Evolutionary conservation across 805 yeast genomes (phyloP), one percentile per base, ranked within the genome.

Genomic region (Starmerella floris): DNA sequence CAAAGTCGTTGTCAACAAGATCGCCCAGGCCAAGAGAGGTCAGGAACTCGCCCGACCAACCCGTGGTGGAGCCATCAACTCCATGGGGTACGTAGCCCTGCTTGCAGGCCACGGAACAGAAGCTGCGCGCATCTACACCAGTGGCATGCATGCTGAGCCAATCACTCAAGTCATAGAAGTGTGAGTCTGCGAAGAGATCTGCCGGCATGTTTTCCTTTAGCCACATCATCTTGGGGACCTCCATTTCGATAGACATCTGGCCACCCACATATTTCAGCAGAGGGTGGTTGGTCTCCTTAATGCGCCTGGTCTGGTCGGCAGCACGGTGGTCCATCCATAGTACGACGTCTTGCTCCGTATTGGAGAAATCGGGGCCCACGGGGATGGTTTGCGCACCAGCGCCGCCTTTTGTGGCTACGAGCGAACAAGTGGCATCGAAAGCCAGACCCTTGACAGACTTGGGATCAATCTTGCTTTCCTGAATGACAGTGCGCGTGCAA

Each of bases 241-340:
- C 97, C 97, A 91, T 91, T 62, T 88, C 98, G 56, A 91, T 81
- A 39, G 96, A 85, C 96, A 91, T 88, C 55, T 77, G 79, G 17
- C 97, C 97, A 45, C 98, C 98, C 17, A 91, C 97, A 59, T 83
- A 91, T 59, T 83, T 80, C 56, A 91, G 69, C 44, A 83, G 75
- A 56, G 73, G 75, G 57, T 84, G 93, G 28, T 72, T 71, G 0
- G 95, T 80, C 33, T 78, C 74, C 62, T 88, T 88, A 60, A 91
- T 85, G 43, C 67, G 73, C 43, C 74, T 66, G 13, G 95, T 85
- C 59, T 88, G 95, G 6, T 68, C 66, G 15, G 70, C 77, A 0
- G 97, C 96, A 50, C 98, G 73, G 62, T 91, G 98, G 65, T 91
- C 98, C 97, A 91, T 88, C 98, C 98, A 91, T 49, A 91, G 64